Base-by-base conservation (phyloP, 2,329 filamentous ascomycete species). In the Diaporthe amygdali region DNA sequence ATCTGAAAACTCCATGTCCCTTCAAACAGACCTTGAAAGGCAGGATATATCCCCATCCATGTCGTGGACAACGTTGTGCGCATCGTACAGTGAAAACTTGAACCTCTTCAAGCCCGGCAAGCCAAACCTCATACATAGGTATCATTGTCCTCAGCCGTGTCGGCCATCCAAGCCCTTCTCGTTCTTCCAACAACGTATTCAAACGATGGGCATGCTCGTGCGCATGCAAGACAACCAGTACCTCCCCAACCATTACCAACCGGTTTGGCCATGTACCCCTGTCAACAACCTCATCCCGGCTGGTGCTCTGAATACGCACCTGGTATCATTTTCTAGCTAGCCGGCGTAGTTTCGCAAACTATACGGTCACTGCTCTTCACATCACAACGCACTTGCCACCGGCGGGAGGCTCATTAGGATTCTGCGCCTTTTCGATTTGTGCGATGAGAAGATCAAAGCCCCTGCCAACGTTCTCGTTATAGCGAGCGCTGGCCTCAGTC, bases 371-470 rank as follows among this genome's bases (percentile, higher is more conserved):
- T 32, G 39, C 10, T 46, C 46, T 74, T 88, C 87, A 99, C 96
- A 99, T 98, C 76, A 98, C 81, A 69, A 81, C 77, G 82, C 96
- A 98, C 84, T 97, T 97, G 77, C 90, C 90, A 70, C 92, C 92
- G 69, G 91, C 92, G 32, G 94, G 87, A 9, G 94, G 92, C 83
- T 97, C 94, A 77, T 91, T 91, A 1, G 96, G 95, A 79, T 97
- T 97, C 83, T 97, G 93, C 32, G 92, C 91, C 84, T 97, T 97
- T 84, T 99, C 96, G 74, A 99, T 95, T 85, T 98, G 94, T 61
- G 89, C 94, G 77, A 99, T 95, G 86, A 99, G 92, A 74, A 97
- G 88, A 83, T 98, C 96, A 79, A 99, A 99, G 2, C 94, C 94
- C 82, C 94, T 95, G 76, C 88, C 88, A 61, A 99, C 96, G 80